A percentile compares a stretch with the other conserved stretches of the same genome.
phyloP scores from a whole-genome alignment of 2,329 filamentous ascomycete genomes.

The Colletotrichum tabaci region DNA sequence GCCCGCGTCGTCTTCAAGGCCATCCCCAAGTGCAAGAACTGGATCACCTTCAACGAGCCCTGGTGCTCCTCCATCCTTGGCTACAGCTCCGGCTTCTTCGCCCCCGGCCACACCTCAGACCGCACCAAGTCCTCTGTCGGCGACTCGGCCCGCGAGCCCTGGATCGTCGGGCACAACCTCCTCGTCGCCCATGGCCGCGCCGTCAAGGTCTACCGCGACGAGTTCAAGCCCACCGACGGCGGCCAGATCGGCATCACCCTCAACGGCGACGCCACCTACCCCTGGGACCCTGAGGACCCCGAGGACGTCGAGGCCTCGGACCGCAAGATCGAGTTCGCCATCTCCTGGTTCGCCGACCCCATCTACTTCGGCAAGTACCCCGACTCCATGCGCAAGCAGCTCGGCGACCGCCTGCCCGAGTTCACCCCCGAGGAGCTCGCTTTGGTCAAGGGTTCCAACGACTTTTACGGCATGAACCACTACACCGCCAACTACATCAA shows the following conservation, averaged over 20 bases:
- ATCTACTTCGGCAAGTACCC: constrained; percentile 90
- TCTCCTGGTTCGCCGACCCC: constrained; percentile 90
- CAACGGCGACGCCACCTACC: constrained; percentile 87
- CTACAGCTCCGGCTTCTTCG: constrained; percentile 83
- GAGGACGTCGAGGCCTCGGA: constrained; percentile 81
- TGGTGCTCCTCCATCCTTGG: constrained; percentile 88
- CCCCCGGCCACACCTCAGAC: constrained; percentile 86
- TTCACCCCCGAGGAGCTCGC: constrained; percentile 81
- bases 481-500: constrained; percentile 92
- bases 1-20: constrained; percentile 82
- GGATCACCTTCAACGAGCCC: constrained; percentile 94
- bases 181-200: constrained; percentile 85
- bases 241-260: constrained; percentile 91
- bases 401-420: constrained; percentile 81
- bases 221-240: constrained; percentile 80
- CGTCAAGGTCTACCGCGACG: constrained; percentile 85
- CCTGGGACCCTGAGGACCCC: constrained; percentile 85
- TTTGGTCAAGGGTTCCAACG: constrained; percentile 87
- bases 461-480: constrained; percentile 96
- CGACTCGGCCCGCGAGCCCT: constrained; percentile 83
- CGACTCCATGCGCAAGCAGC: constrained; percentile 85
- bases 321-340: constrained; percentile 89
- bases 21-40: constrained; percentile 84
- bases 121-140: constrained; percentile 78
- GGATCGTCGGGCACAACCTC: constrained; percentile 86